A percentile compares a stretch with the other conserved stretches of the same genome.
Evolutionary conservation across 352 stramenopile species (phyloP).

Genomic region (Phytophthora megakarya): DNA sequence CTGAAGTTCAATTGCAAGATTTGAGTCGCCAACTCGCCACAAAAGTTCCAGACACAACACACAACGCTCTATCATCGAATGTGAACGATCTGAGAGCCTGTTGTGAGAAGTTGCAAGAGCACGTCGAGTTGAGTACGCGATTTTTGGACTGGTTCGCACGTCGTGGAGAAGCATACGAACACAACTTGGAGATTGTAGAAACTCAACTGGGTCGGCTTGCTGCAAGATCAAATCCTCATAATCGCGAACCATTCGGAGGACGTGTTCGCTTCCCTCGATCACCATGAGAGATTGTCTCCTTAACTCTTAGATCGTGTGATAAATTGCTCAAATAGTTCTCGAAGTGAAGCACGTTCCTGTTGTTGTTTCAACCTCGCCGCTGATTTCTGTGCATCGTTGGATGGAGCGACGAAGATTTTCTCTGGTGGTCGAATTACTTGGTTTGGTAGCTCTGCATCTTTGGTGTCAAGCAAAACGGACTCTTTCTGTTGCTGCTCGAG

Average conservation of each 20-base stretch:
- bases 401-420: slow-evolving; percentile 14
- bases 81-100: slow-evolving; percentile 19
- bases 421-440: slow-evolving; percentile 19
- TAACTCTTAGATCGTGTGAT: slow-evolving; percentile 22
- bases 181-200: slow-evolving; percentile 73
- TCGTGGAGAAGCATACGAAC: slow-evolving; percentile 73
- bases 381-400: slow-evolving; percentile 16
- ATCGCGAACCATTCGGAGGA: slow-evolving; percentile 51
- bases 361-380: slow-evolving; percentile 17
- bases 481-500: slow-evolving; percentile 18
- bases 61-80: slow-evolving; percentile 19
- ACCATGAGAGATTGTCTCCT: background rate
- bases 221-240: slow-evolving; percentile 37
- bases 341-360: slow-evolving; percentile 26
- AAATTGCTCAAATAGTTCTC: slow-evolving; percentile 35
- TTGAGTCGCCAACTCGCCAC: slow-evolving; percentile 29
- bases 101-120: slow-evolving; percentile 42
- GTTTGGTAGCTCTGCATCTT: background rate
- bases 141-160: slow-evolving; percentile 80
- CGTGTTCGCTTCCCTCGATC: slow-evolving; percentile 50
- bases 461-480: background rate
- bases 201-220: slow-evolving; percentile 60
- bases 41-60: slow-evolving; percentile 20
- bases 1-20: slow-evolving; percentile 11
- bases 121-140: slow-evolving; percentile 56